A percentile compares a stretch with the other conserved stretches of the same genome.
Evolutionary conservation across 2,329 filamentous ascomycete species (phyloP).

Genomic region (Emergomyces africanus): DNA sequence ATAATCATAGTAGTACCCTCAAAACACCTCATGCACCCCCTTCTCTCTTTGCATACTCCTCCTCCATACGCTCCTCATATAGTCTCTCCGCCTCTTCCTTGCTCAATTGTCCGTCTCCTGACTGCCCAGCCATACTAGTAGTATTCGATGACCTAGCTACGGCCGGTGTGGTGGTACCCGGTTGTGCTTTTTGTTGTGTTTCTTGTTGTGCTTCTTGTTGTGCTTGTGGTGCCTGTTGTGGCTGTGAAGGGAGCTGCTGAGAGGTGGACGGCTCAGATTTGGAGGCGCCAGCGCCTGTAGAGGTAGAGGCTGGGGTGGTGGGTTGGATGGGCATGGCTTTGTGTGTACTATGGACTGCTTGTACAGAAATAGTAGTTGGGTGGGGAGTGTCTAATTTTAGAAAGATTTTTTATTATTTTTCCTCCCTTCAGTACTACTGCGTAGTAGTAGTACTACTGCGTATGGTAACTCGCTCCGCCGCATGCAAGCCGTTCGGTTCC

Average conservation of each 20-base stretch:
- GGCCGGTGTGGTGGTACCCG: neutral
- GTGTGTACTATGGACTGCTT: too few species aligned
- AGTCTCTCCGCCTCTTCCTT: conserved; percentile 31
- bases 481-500: too few species aligned
- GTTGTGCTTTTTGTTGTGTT: too few species aligned
- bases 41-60: conserved; percentile 35
- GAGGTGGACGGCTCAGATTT: conserved; percentile 5
- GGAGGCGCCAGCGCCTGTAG: conserved; percentile 1
- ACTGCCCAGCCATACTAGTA: conserved; percentile 1
- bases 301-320: conserved; percentile 3
- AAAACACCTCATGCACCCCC: conserved; percentile 24
- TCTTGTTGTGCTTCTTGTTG: too few species aligned
- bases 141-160: conserved; percentile 4
- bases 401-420: too few species aligned
- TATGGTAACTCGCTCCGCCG: too few species aligned
- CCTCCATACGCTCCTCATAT: conserved; percentile 36
- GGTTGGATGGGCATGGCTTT: conserved; percentile 4
- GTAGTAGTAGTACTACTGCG: too few species aligned
- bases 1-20: too few species aligned
- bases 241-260: neutral
- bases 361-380: too few species aligned
- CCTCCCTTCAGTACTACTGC: too few species aligned
- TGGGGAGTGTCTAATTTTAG: too few species aligned
- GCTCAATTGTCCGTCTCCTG: conserved; percentile 16
- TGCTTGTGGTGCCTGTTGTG: too few species aligned